Conservation (phyloP, 2,329 filamentous ascomycete species). For the Ceratocystis huliohia region DNA sequence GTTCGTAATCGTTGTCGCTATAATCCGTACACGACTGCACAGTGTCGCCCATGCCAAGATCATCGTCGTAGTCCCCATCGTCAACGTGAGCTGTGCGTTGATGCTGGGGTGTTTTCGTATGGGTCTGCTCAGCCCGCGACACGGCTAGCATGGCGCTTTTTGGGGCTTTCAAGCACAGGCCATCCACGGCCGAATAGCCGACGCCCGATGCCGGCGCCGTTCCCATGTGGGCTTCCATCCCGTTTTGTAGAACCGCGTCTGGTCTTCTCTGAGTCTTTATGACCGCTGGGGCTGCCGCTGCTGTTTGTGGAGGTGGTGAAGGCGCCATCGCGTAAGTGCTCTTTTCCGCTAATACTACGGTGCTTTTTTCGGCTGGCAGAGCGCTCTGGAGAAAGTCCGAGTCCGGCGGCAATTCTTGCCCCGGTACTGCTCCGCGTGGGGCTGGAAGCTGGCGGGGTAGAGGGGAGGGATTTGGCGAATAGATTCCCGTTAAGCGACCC, state of each 20-base stretch:
- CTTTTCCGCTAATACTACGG: neutral
- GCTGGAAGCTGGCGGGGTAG: slow-evolving; percentile 13
- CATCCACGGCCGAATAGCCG: slow-evolving; percentile 11
- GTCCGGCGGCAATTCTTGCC: slow-evolving; percentile 16
- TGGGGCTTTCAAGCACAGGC: slow-evolving; percentile 14
- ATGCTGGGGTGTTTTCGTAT: neutral
- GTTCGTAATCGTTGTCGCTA: slow-evolving; percentile 9
- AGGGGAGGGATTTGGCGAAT: slow-evolving; percentile 12
- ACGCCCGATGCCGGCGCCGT: neutral
- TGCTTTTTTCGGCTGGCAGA: neutral
- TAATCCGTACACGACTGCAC: neutral
- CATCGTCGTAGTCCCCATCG: neutral
- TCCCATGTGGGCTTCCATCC: neutral
- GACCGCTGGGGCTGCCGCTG: slow-evolving; percentile 4
- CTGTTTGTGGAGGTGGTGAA: neutral
- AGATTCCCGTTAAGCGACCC: slow-evolving; percentile 18
- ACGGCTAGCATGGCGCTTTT: slow-evolving; percentile 16
- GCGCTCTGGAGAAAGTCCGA: slow-evolving; percentile 12
- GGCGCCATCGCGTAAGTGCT: neutral
- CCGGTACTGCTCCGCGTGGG: slow-evolving; percentile 11
- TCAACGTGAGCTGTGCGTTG: neutral
- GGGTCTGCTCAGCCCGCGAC: neutral
- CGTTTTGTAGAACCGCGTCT: slow-evolving; percentile 1
- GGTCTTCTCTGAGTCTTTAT: slow-evolving; percentile 5
- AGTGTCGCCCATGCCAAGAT: neutral